Evolutionary conservation across 768 basidiomycete species (phyloP), one percentile per base, ranked within the genome.

Genomic region (Zangia roseola): DNA sequence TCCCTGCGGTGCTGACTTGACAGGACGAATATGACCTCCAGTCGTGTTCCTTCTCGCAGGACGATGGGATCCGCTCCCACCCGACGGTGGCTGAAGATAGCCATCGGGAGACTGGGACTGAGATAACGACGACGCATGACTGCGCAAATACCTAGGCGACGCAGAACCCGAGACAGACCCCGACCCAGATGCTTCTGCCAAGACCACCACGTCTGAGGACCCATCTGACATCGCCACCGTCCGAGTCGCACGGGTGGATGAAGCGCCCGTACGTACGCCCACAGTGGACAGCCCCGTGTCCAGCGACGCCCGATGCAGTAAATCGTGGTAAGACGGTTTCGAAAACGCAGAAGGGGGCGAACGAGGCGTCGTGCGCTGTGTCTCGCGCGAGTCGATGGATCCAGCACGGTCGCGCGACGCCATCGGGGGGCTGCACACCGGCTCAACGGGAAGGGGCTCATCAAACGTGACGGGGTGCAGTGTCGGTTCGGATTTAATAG

Each of bases 21-120:
- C 62, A 10, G 50, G 36, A 12, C 56, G 71, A 60, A 69, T 65
- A 19, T 55, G 54, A 0, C 84, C 81, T 4, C 88, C 86, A 0
- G 81, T 88, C 2, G 88, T 90, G 59, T 90, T 87, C 21, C 89
- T 74, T 13, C 88, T 77, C 6, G 75, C 63, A 19, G 82, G 78
- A 14, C 72, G 77, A 28, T 47, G 56, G 5, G 68, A 58, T n/a
- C 48, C 40, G 7, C 54, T 52, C 28, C 38, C 52, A 17, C 60
- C 45, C 10, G 48, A 14, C 0, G 81, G 77, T 4, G 82, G 81
- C 35, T 81, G 82, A 4, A 83, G 78, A 60, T 77, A 75, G 4
- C 73, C 76, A 59, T 71, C 82, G 55, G 57, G 69, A 43, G 62
- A 61, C 20, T 66, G 57, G 5, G 51, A 50, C 45, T 64, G 62